phyloP scores from a whole-genome alignment of 495 filamentous ascomycete genomes.

The Sporormia fimetaria region DNA sequence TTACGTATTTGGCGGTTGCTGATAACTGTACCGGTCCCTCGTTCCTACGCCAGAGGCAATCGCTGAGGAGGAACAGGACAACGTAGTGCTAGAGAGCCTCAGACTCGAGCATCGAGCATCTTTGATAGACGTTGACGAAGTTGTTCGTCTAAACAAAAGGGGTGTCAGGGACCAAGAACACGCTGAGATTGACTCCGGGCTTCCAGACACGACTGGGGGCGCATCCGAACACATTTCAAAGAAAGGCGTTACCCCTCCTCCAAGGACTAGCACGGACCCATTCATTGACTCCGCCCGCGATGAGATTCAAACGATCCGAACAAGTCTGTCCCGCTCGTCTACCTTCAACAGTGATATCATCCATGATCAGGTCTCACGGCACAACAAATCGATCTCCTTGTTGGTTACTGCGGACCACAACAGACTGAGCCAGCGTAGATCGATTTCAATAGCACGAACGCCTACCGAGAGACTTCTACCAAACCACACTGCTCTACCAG shows the following conservation, averaged over 20 bases:
- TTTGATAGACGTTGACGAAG: slow-evolving; percentile 8
- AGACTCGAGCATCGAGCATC: slow-evolving; percentile 8
- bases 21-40: slow-evolving; percentile 2
- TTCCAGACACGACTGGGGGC: background rate
- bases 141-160: slow-evolving; percentile 1
- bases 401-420: slow-evolving; percentile 5
- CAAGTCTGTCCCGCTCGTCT: slow-evolving; percentile 3
- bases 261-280: background rate
- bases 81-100: slow-evolving; percentile 6
- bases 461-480: too few relatives aligned
- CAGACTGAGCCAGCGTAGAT: slow-evolving; percentile 14
- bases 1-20: background rate
- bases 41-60: background rate
- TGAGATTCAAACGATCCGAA: slow-evolving; percentile 9
- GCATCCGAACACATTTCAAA: background rate
- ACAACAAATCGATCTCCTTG: slow-evolving; percentile 5
- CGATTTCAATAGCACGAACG: too few relatives aligned
- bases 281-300: slow-evolving; percentile 2
- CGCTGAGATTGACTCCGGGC: background rate
- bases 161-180: too few relatives aligned
- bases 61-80: slow-evolving; percentile 5
- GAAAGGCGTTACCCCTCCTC: background rate
- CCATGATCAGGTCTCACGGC: slow-evolving; percentile 5
- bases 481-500: too few relatives aligned
- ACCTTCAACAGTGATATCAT: slow-evolving; percentile 1